Evolutionary conservation across 2,329 filamentous ascomycete genomes (phyloP), one percentile per base, ranked within the genome.

Genomic region (Emmonsia crescens): DNA sequence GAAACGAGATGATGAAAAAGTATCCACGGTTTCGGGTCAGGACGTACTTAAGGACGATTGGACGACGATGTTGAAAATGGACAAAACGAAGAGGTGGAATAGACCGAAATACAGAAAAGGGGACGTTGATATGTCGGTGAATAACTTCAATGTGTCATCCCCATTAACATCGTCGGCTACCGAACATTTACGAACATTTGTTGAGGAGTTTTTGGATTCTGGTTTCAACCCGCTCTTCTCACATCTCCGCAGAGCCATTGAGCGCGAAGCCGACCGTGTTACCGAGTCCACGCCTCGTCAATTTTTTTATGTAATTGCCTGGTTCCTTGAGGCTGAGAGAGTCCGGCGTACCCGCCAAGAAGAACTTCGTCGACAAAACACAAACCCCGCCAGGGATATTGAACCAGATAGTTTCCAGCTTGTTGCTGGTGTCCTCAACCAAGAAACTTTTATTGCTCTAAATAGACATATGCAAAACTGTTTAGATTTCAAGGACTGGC

Each of bases 181-280:
- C n/a, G 82, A 84, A 49, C 86, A 91, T 65, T 80, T 99, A 9
- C 85, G 88, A 57, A 79, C 79, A 0, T 99, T 99, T 70, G 89
- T 96, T 0, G 88, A 93, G 67, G 92, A 97, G 54, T 96, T 99
- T 68, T 78, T 99, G 3, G 93, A 99, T 73, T 91, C 93, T 0
- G 89, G 91, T 0, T 99, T 99, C 78, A 99, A 97, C 71, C 92
- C 92, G 3, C 78, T 92, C 0, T 96, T 97, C 70, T 82, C 84
- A 54, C 89, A 95, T 69, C 78, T 96, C 14, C 86, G 94, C 59
- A 93, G 90, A 74, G 90, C 92, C 1, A 88, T 99, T 60, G 93
- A 96, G 68, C 85, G 93, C 29, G 91, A 97, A 75, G 89, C 89
- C 0, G 85, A 93, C 31, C 87, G 96, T 65, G 81, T 96, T 0